Percentiles rank a stretch among this genome's conserved stretches.
Evolutionary conservation across 176 grass and related monocot genomes (phyloP).

Genomic region (Triticum timopheevii): DNA sequence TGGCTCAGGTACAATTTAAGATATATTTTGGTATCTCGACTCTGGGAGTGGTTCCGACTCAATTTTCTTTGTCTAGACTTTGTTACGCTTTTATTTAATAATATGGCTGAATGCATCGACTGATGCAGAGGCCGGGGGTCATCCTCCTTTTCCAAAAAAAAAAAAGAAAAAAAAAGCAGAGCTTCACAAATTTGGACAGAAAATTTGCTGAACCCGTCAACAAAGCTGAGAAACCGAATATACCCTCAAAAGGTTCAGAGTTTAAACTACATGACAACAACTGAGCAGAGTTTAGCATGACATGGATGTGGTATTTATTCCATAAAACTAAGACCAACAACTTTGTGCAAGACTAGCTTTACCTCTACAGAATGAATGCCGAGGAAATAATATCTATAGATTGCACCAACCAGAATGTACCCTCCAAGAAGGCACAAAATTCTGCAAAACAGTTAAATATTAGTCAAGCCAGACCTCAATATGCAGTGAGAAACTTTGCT

Average conservation of each 20-base stretch:
- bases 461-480: conserved; percentile 29
- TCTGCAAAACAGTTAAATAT: conserved; percentile 44
- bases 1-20: not conserved
- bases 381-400: conserved; percentile 89
- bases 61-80: not conserved
- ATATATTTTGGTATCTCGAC: not conserved
- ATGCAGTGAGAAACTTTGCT: not conserved
- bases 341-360: conserved; percentile 17
- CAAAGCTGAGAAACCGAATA: not conserved
- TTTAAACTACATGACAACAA: not conserved
- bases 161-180: not conserved
- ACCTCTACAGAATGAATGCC: conserved; percentile 88
- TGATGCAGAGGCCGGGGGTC: too few relatives aligned
- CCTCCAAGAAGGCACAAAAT: conserved; percentile 72
- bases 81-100: too few relatives aligned
- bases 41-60: not conserved
- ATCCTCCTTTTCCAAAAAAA: too few relatives aligned
- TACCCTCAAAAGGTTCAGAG: not conserved
- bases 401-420: conserved; percentile 68
- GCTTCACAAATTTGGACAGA: not conserved
- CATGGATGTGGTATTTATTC: not conserved
- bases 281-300: conserved; percentile 1
- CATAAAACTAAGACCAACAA: not conserved
- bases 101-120: too few relatives aligned
- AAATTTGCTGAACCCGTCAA: not conserved